Evolutionary conservation across 2,329 filamentous ascomycete genomes (phyloP).

Genomic region (Aspergillus aculeatus): DNA sequence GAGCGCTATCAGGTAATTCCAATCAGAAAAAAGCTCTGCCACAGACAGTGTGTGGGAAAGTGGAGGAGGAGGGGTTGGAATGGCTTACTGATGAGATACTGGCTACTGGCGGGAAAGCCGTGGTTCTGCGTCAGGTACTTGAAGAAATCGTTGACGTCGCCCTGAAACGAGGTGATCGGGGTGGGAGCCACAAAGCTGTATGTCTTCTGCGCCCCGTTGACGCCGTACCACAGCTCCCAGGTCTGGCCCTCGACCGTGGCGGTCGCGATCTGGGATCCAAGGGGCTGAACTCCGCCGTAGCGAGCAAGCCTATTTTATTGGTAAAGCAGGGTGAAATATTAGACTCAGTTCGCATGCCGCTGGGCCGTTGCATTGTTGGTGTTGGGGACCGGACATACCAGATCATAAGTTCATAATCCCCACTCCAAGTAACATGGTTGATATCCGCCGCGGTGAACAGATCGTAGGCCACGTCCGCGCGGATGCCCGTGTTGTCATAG

Average conservation of each 20-base stretch:
- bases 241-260: conserved; percentile 50
- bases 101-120: conserved; percentile 45
- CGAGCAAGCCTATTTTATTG: conserved; percentile 40
- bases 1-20: conserved; percentile 13
- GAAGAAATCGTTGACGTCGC: conserved; percentile 58
- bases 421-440: conserved; percentile 40
- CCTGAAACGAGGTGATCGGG: conserved; percentile 49
- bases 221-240: conserved; percentile 60
- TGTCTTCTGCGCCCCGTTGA: conserved; percentile 53
- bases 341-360: background rate
- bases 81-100: conserved; percentile 51
- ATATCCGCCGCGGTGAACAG: conserved; percentile 51
- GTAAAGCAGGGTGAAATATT: background rate
- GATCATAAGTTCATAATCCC: conserved; percentile 62
- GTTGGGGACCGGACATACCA: too few relatives aligned
- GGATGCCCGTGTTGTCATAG: conserved; percentile 50
- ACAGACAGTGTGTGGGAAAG: background rate
- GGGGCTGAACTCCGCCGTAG: conserved; percentile 53
- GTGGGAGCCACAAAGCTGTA: conserved; percentile 55
- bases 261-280: conserved; percentile 53
- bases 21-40: background rate
- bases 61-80: background rate
- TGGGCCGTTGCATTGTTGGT: too few relatives aligned
- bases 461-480: conserved; percentile 60
- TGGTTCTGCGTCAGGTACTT: conserved; percentile 52